Conservation (phyloP, 331 rosid genomes). For the Spiraea crenata region DNA sequence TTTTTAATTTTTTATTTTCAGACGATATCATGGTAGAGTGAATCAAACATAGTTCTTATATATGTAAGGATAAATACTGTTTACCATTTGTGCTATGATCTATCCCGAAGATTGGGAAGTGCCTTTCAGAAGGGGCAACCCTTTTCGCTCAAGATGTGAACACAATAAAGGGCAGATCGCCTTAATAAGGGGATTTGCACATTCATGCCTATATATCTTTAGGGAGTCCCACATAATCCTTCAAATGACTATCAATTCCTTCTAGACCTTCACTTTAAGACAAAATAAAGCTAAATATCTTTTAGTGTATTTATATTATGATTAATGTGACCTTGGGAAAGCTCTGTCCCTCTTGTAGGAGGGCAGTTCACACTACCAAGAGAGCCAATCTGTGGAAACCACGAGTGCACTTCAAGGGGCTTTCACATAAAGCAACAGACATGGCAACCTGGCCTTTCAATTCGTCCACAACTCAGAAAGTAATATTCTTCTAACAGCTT, state of each 20-base stretch:
- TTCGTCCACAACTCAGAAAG: background rate
- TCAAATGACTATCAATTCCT: conserved; percentile 12
- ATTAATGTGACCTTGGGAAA: background rate
- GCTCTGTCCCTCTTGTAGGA: conserved; percentile 3
- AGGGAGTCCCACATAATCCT: conserved; percentile 13
- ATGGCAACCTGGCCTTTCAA: conserved; percentile 16
- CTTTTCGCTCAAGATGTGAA: conserved; percentile 7
- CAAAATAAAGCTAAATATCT: background rate
- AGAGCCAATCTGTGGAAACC: background rate
- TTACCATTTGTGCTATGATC: too few relatives aligned
- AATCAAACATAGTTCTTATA: too few relatives aligned
- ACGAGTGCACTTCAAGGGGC: conserved; percentile 18
- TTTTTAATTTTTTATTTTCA: too few relatives aligned
- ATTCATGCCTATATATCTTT: conserved; percentile 16
- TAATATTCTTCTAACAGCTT: too few relatives aligned
- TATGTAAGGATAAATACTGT: too few relatives aligned
- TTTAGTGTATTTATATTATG: background rate
- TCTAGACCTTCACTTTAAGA: conserved; percentile 10
- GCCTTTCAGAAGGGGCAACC: background rate
- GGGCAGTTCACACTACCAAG: conserved; percentile 8
- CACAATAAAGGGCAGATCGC: conserved; percentile 11
- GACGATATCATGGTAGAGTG: too few relatives aligned
- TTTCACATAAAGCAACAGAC: conserved; percentile 27
- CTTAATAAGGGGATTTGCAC: conserved; percentile 17
- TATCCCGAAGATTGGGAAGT: conserved; percentile 6